These are phyloP conservation scores for Saturnispora hagleri DNA, from an alignment of 805 yeast species.

Conservation along the genomic window DNA sequence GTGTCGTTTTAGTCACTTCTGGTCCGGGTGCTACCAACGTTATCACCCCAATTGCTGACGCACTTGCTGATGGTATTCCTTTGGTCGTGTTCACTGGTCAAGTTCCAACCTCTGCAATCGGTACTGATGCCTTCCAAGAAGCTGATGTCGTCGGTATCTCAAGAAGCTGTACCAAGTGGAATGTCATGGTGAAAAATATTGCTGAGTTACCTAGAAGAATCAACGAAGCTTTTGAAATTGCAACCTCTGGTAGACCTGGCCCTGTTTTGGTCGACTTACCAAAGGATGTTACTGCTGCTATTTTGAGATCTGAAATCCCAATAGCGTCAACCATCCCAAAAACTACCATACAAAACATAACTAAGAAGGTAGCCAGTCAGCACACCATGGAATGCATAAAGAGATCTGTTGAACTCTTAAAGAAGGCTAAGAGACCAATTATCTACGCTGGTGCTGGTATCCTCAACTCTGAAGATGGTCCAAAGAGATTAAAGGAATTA, in stretches of 20 bases:
- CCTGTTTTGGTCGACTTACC: constrained; percentile 97
- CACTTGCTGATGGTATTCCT: constrained; percentile 94
- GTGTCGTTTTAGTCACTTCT: constrained; percentile 96
- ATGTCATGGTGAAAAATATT: constrained; percentile 93
- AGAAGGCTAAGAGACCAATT: constrained; percentile 78
- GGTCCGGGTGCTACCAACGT: constrained; percentile 99
- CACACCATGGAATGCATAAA: constrained; percentile 65
- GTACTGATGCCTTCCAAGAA: constrained; percentile 98
- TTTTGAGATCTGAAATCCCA: constrained; percentile 82
- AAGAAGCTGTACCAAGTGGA: constrained; percentile 97
- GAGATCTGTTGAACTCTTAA: constrained; percentile 70
- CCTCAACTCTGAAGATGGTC: constrained; percentile 71
- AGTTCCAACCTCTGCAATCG: constrained; percentile 91
- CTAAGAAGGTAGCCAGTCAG: constrained; percentile 60
- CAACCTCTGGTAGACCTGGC: constrained; percentile 94
- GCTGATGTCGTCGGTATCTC: constrained; percentile 97
- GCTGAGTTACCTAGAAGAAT: constrained; percentile 92
- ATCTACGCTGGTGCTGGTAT: constrained; percentile 92
- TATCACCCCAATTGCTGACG: constrained; percentile 97
- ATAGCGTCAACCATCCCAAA: constrained; percentile 68
- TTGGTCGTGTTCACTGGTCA: constrained; percentile 96
- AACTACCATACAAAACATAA: constrained; percentile 57
- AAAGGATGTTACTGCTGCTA: constrained; percentile 93
- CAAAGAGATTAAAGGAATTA: constrained; percentile 66
- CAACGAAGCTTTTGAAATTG: constrained; percentile 97